Conservation (phyloP, 23 red algal genomes). For the Gracilariopsis chorda region DNA sequence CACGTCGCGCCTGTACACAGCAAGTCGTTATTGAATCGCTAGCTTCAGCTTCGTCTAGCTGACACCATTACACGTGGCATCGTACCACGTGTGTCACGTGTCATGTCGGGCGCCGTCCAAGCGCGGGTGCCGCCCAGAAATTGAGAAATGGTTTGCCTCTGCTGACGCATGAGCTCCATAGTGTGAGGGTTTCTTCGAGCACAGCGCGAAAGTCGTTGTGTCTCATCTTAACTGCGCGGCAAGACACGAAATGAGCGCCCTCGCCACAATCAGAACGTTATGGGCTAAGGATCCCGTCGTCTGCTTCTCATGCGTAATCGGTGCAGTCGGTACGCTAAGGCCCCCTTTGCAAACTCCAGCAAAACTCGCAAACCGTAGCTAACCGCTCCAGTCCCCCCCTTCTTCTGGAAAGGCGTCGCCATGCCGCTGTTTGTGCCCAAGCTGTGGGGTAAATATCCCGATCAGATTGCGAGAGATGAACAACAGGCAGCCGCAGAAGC, state of each 20-base stretch:
- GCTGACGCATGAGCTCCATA: no score
- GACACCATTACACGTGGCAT: no score
- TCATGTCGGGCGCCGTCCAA: no score
- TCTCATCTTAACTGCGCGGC: no score
- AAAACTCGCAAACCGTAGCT: background rate
- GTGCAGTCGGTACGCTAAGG: slow-evolving; percentile 59
- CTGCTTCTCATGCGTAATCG: slow-evolving; percentile 31
- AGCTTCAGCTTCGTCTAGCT: no score
- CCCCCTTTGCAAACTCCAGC: background rate
- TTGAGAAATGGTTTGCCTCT: no score
- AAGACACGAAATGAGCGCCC: background rate
- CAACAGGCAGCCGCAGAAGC: slow-evolving; percentile 5
- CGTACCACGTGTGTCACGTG: no score
- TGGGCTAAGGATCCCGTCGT: slow-evolving; percentile 67
- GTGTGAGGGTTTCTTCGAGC: no score
- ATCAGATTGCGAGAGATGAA: slow-evolving; percentile 22
- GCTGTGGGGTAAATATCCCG: slow-evolving; percentile 47
- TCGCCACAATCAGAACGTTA: background rate
- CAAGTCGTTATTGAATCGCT: no score
- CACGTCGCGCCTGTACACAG: no score
- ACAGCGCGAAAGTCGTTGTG: no score
- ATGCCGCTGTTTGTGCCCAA: slow-evolving; percentile 32
- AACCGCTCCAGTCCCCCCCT: background rate
- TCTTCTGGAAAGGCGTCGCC: background rate
- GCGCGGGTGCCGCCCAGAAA: no score